Base-by-base conservation (phyloP, 495 filamentous ascomycete genomes). In the Penicillium turbatum region DNA sequence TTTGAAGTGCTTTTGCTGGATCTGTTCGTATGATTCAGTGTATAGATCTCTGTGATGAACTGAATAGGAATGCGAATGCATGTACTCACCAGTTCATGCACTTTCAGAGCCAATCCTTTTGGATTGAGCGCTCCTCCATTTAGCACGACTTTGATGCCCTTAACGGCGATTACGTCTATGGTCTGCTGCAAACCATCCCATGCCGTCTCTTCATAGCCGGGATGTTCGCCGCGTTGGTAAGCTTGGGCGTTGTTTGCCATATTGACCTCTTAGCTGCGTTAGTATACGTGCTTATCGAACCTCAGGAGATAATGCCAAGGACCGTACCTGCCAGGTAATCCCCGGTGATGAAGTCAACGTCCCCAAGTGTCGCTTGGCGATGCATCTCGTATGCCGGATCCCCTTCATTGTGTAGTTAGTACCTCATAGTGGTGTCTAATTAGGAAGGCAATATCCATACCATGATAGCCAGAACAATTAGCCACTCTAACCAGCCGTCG, bases 261-360 rank as follows among this genome's bases (percentile, higher is more conserved):
- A 37, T 78, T 77, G 29, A 77, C 65, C 55, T 77, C 74, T 74
- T 15, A 5, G 12, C 30, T 2, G 11, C 26, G 19, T 39, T 27
- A 38, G 35, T 26, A 6, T 29, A n/a, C n/a, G n/a, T n/a, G 17
- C 9, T n/a, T 24, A 24, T 2, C 21, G 21, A 4, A 2, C 15
- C 17, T 27, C 30, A 7, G 35, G 26, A n/a, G 8, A 37, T 37
- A 2, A 37, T 7, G 43, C 17, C 21, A 19, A 43, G 16, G 19
- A 19, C 45, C 53, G 49, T 66, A 67, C 69, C 78, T 12, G 77
- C 75, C 15, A 83, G 72, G 52, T 79, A 83, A 56, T 83, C 80
- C 0, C 80, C 80, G 3, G 76, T 79, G 24, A 83, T 79, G 32
- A 81, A 73, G 46, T 82, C 79, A 17, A 83, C 70, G 55, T 71